Base-by-base conservation (phyloP, 2,329 filamentous ascomycete species). In the Lasiodiplodia sp. region DNA sequence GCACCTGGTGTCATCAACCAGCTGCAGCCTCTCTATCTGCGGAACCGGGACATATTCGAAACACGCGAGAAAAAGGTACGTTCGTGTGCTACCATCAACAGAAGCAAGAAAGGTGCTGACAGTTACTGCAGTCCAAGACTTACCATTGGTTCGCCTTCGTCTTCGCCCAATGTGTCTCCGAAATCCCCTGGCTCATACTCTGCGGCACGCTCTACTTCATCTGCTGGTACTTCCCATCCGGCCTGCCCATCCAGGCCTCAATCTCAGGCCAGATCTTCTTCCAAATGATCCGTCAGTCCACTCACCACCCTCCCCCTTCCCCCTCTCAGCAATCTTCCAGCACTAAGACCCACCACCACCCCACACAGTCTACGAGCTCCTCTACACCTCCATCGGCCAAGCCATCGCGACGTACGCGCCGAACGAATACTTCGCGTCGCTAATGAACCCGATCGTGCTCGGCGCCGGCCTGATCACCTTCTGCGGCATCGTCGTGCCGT, bases 111-210 rank as follows among this genome's bases (percentile, higher is more conserved):
- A 4, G 3, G 49, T 5, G 12, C 49, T 51, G 2, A 51, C 49
- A 7, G 2, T n/a, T 3, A 25, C n/a, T 8, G 4, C 86, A 89
- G 0, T 88, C 86, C 77, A 92, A 92, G 75, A 84, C 89, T 0
- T 94, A 94, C 81, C 91, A 89, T 0, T 94, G 91, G 91, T 85
- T 88, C 72, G 89, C 86, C 0, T 94, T 94, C 79, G 86, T 93
- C 77, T 80, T 90, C 3, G 87, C 89, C 75, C 92, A 92, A 75
- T 86, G 93, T 66, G 66, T 91, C 3, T 90, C 91, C 56, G 92
- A 94, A 76, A 83, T 93, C 1, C 91, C 91, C 0, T 94, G 85
- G 79, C 84, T 87, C 66, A 83, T 89, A 40, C 68, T 92, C 11
- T 86, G 88, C 2, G 89, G 86, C 12, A 79, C 92, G 21, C 75